Evolutionary conservation across 371 early-diverging fungal species (phyloP).

Genomic region (Funneliformis caledonium): DNA sequence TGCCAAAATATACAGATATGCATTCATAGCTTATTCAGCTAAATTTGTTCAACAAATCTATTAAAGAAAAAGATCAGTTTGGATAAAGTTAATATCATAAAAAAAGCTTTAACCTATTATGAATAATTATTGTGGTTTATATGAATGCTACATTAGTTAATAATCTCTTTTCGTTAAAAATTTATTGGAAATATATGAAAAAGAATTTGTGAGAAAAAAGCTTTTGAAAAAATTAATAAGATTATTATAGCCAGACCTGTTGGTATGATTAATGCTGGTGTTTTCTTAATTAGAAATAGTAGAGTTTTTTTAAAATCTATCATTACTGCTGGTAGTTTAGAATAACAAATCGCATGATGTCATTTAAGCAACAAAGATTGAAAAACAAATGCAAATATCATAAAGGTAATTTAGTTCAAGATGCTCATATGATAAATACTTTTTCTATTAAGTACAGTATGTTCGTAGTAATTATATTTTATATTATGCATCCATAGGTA

Average conservation of each 20-base stretch:
- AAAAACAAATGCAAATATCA: constrained; percentile 42
- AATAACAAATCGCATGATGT: constrained; percentile 64
- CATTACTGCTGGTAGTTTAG: constrained; percentile 59
- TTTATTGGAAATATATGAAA: constrained; percentile 46
- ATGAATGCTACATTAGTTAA: constrained; percentile 69
- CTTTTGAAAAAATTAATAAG: constrained; percentile 41
- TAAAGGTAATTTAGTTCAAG: constrained; percentile 49
- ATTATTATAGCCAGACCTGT: constrained; percentile 57
- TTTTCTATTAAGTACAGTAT: constrained; percentile 54
- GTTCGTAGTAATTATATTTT: constrained; percentile 62
- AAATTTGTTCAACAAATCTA: constrained; percentile 66
- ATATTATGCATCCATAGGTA: constrained; percentile 63
- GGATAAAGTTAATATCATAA: constrained; percentile 66
- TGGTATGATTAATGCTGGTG: constrained; percentile 64
- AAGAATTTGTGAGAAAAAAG: not conserved
- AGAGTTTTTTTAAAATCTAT: constrained; percentile 53
- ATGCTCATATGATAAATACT: constrained; percentile 66
- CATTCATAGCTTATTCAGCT: constrained; percentile 60
- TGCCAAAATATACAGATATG: constrained; percentile 59
- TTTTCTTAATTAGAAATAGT: constrained; percentile 64
- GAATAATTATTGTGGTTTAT: constrained; percentile 70
- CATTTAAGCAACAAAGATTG: constrained; percentile 48
- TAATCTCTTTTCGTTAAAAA: constrained; percentile 49
- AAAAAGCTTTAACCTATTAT: constrained; percentile 66
- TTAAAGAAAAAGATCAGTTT: constrained; percentile 55